Base-by-base conservation (phyloP, 768 basidiomycete species). In the Terana coerulea region DNA sequence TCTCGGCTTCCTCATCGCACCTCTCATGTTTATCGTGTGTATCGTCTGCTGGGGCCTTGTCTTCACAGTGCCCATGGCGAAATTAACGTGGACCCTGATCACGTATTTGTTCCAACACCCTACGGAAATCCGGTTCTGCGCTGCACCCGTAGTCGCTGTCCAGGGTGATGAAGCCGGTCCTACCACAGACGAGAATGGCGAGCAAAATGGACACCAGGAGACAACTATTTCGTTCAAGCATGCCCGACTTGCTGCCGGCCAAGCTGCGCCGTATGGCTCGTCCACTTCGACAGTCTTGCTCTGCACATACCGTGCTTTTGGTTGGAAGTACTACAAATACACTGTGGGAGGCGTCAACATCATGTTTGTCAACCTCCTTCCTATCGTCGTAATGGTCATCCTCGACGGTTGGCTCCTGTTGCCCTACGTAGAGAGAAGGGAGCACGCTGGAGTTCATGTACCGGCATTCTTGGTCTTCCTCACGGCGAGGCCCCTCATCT, bases 291-390 rank as follows among this genome's bases (percentile, higher is more conserved):
- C 90, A 0, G 89, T 99, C 5, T 74, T 99, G 24, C 80, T 99
- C 25, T 99, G 97, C 71, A 95, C 88, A 3, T 98, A 98, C 67
- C 84, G 84, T 21, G 97, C 97, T 1, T 76, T 85, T 47, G 97
- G 95, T 1, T 73, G 82, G 61, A 79, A 95, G 66, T 98, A 97
- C 71, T 98, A 91, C 86, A 99, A 99, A 76, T 99, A 99, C 67
- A 99, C 97, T 5, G 80, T 99, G 44, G 93, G 97, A 17, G 97
- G 97, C 15, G 95, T 98, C 58, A 99, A 99, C 76, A 98, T 99
- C 66, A 70, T 98, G 53, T 98, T 99, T 69, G 82, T 99, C 71
- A 97, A 98, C 69, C 86, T 98, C 53, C 64, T 98, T 29, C 88
- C 93, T 2, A 69, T 98, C 49, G 93, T 98, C 10, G 93, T 97